Percentiles rank a stretch among this genome's conserved stretches.
phyloP scores from a whole-genome alignment of 2,329 filamentous ascomycete genomes.

The Cordyceps cicadae region DNA sequence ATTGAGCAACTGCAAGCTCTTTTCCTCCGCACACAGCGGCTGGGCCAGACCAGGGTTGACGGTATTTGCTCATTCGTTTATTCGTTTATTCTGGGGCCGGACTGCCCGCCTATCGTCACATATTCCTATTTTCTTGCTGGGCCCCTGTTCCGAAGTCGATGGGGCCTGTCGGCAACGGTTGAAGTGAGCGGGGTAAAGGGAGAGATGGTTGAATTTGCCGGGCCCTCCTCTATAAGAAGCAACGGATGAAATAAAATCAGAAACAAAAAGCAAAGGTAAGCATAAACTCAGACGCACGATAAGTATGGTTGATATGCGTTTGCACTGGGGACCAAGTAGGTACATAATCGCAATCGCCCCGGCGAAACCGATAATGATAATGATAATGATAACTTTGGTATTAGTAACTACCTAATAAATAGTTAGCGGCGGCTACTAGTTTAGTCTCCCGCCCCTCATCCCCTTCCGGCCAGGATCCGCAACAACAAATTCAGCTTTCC shows the following conservation, averaged over 20 bases:
- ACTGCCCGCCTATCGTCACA: not conserved
- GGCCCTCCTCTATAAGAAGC: not conserved
- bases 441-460: not conserved
- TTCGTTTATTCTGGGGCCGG: not conserved
- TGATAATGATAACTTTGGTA: too few species aligned
- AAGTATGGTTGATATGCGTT: not conserved
- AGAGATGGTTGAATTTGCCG: not conserved
- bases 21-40: not conserved
- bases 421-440: not conserved
- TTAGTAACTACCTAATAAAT: not conserved
- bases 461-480: constrained; percentile 2
- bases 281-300: too few species aligned
- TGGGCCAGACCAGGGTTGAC: not conserved
- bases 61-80: not conserved
- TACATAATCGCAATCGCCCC: too few species aligned
- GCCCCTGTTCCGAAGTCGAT: constrained; percentile 5
- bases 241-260: not conserved
- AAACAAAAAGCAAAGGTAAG: too few species aligned
- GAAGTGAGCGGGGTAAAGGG: not conserved
- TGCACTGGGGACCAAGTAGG: not conserved
- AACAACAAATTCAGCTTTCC: constrained; percentile 7
- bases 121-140: not conserved
- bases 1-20: not conserved
- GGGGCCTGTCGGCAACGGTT: not conserved
- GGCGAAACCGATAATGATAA: not conserved